Conservation (phyloP, 2,329 filamentous ascomycete genomes). For the Didymella segeticola region DNA sequence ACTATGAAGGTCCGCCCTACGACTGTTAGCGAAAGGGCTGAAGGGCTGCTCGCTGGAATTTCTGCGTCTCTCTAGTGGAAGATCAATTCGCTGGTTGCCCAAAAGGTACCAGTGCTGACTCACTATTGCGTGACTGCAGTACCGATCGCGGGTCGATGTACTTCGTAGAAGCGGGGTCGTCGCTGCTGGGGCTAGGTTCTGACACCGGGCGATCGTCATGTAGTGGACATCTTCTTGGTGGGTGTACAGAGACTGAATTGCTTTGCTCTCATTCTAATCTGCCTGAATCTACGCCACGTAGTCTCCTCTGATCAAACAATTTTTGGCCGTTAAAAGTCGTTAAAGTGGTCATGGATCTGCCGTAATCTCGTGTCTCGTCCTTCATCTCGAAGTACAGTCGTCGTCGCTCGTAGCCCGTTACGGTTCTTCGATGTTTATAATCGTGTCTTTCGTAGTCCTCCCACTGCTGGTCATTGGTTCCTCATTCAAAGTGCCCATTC, state of each 20-base stretch:
- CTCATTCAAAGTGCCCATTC: conserved; percentile 29
- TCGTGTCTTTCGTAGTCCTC: conserved; percentile 27
- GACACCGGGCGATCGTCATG: not conserved
- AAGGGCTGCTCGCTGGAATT: conserved; percentile 4
- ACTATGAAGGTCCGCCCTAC: not conserved
- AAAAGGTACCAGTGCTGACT: conserved; percentile 3
- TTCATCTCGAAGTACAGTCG: conserved; percentile 7
- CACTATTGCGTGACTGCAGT: not conserved
- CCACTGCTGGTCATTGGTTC: conserved; percentile 11
- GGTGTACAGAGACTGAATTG: not conserved
- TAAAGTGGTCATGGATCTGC: not conserved
- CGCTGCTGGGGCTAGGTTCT: not conserved
- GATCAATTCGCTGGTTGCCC: not conserved
- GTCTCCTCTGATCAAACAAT: not conserved
- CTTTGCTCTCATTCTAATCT: not conserved
- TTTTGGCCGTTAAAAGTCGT: conserved; percentile 2
- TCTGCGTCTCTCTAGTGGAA: conserved; percentile 7
- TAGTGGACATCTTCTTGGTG: not conserved
- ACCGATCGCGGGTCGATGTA: not conserved
- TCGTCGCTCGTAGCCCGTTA: conserved; percentile 10
- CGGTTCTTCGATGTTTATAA: conserved; percentile 28
- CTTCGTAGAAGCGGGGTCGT: not conserved
- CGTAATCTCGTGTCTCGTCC: conserved; percentile 1
- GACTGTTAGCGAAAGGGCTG: not conserved
- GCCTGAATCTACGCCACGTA: not conserved